These are phyloP conservation scores for Hyaloscypha hepaticicola DNA, from an alignment of 495 filamentous ascomycete species.

Conservation along the genomic window DNA sequence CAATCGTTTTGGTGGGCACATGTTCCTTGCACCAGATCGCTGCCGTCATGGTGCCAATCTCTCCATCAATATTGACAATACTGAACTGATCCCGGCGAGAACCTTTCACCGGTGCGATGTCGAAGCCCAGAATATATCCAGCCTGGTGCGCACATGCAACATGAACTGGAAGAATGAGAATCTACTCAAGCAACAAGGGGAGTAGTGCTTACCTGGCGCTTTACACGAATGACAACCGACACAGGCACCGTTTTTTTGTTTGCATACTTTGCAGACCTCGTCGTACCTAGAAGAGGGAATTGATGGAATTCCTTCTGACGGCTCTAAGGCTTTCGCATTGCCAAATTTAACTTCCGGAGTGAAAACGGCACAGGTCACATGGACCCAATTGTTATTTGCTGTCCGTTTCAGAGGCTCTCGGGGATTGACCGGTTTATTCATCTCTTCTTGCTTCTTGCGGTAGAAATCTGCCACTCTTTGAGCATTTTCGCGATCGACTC, in stretches of 20 bases:
- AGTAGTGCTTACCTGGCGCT: constrained; percentile 41
- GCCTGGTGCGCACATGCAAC: constrained; percentile 85
- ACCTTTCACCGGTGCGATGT: constrained; percentile 85
- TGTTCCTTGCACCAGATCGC: constrained; percentile 92
- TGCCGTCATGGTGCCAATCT: constrained; percentile 73
- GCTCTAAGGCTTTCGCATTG: constrained; percentile 73
- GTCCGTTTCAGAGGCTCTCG: constrained; percentile 93
- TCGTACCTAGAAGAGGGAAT: constrained; percentile 68
- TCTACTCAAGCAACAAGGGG: background rate
- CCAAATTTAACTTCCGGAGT: constrained; percentile 90
- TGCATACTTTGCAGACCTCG: constrained; percentile 84
- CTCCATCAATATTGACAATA: constrained; percentile 71
- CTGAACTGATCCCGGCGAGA: constrained; percentile 74
- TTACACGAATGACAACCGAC: constrained; percentile 81
- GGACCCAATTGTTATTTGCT: constrained; percentile 96
- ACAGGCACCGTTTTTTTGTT: constrained; percentile 67
- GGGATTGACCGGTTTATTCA: constrained; percentile 76
- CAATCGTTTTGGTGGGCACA: constrained; percentile 58
- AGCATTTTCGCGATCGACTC: constrained; percentile 76
- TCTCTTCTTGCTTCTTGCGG: constrained; percentile 75
- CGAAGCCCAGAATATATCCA: constrained; percentile 82
- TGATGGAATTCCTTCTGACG: constrained; percentile 82
- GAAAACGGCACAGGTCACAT: constrained; percentile 89
- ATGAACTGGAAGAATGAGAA: constrained; percentile 58
- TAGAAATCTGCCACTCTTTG: constrained; percentile 73